Conservation (phyloP, 1,284 basidiomycete species). For the Limonomyces culmigenus region DNA sequence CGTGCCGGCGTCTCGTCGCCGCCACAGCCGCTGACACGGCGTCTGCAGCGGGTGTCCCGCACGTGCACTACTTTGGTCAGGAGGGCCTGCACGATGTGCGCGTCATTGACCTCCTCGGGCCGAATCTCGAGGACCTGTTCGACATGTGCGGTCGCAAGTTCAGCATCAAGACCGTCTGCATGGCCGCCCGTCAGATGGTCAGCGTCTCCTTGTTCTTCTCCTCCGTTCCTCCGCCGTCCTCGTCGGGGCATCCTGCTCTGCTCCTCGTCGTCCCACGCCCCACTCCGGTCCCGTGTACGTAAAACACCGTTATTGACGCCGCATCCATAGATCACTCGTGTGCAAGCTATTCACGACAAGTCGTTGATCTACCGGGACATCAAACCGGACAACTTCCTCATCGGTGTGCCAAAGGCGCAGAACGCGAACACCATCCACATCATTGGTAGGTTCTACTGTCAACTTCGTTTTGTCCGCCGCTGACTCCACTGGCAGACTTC, state of each 20-base stretch:
- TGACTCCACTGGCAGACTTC: conserved; percentile 50
- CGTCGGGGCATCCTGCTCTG: background rate
- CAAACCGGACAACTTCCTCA: conserved; percentile 98
- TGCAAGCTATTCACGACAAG: conserved; percentile 96
- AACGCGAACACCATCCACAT: conserved; percentile 83
- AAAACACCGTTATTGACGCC: background rate
- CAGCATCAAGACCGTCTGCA: conserved; percentile 92
- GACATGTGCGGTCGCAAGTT: conserved; percentile 99
- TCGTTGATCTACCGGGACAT: conserved; percentile 98
- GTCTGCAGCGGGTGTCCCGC: conserved; percentile 75
- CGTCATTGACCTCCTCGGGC: conserved; percentile 93
- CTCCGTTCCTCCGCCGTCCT: background rate
- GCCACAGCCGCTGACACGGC: no score
- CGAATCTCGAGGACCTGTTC: conserved; percentile 92
- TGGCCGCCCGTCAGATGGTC: conserved; percentile 99
- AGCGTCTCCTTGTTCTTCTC: conserved; percentile 12
- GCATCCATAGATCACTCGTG: conserved; percentile 79
- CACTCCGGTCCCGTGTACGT: conserved; percentile 3
- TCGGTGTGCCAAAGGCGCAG: conserved; percentile 89
- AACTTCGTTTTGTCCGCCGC: background rate
- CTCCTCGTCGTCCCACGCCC: background rate
- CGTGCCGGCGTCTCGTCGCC: no score
- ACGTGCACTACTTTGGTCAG: conserved; percentile 97
- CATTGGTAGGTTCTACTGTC: conserved; percentile 47
- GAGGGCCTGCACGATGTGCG: conserved; percentile 96